Evolutionary conservation across 192 early-diverging fungal genomes (phyloP).

Genomic region (Umbelopsis ramanniana): DNA sequence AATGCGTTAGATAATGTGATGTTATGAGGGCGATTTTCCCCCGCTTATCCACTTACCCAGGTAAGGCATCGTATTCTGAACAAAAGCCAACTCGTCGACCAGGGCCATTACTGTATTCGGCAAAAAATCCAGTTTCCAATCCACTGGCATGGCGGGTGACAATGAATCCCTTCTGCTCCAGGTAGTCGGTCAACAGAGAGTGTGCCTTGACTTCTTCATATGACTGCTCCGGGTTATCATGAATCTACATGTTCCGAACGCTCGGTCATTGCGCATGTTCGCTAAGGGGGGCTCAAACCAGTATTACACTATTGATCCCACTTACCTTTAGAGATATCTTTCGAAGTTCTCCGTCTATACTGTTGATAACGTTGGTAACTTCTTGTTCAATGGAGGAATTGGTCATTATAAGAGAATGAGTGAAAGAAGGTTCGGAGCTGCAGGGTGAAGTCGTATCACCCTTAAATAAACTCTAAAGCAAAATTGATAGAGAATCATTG

Average conservation of each 20-base stretch:
- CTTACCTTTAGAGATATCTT: slow-evolving; percentile 50
- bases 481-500: no score
- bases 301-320: background rate
- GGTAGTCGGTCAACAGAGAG: slow-evolving; percentile 63
- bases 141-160: slow-evolving; percentile 64
- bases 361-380: slow-evolving; percentile 27
- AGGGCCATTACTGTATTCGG: slow-evolving; percentile 59
- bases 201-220: slow-evolving; percentile 63
- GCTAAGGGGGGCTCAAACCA: background rate
- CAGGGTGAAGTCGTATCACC: no score
- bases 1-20: no score
- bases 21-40: no score
- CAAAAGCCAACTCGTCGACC: slow-evolving; percentile 56
- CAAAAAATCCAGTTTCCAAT: slow-evolving; percentile 76
- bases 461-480: no score
- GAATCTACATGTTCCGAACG: slow-evolving; percentile 48
- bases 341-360: slow-evolving; percentile 37
- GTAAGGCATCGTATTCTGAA: slow-evolving; percentile 72
- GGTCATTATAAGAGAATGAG: background rate
- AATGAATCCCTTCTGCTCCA: slow-evolving; percentile 65
- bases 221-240: slow-evolving; percentile 62
- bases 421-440: no score
- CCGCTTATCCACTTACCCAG: slow-evolving; percentile 45
- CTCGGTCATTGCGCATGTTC: background rate
- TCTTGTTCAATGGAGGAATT: slow-evolving; percentile 24